These are phyloP conservation scores for Ogataea salicorniae DNA, from an alignment of 805 yeast genomes.

Conservation along the genomic window DNA sequence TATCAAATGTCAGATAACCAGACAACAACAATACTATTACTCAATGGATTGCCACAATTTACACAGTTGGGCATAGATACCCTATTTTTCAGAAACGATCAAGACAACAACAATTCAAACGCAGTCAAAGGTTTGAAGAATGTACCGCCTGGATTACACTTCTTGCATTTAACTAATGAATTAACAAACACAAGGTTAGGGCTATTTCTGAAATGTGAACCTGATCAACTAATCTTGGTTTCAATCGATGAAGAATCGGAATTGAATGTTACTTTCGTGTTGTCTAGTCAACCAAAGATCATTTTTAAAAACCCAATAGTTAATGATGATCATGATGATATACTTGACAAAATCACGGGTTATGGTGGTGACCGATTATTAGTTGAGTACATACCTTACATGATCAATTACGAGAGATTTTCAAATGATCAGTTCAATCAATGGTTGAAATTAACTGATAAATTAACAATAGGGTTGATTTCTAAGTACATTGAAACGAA, in stretches of 20 bases:
- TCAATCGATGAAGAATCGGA: constrained; percentile 28
- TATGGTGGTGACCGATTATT: not conserved
- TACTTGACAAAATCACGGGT: not conserved
- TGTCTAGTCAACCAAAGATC: not conserved
- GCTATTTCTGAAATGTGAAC: constrained; percentile 27
- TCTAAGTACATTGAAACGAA: constrained; percentile 5
- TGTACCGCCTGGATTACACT: constrained; percentile 47
- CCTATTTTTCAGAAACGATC: constrained; percentile 12
- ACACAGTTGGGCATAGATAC: constrained; percentile 22
- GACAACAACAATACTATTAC: not conserved
- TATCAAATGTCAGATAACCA: not conserved
- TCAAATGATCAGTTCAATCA: constrained; percentile 5
- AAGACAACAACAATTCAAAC: constrained; percentile 1
- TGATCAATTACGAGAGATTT: not conserved
- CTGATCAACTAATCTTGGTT: constrained; percentile 13
- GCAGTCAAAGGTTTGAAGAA: constrained; percentile 43
- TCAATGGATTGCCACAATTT: constrained; percentile 8
- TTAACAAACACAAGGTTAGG: constrained; percentile 38
- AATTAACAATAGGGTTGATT: not conserved
- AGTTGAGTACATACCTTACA: not conserved
- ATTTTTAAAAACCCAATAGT: constrained; percentile 2
- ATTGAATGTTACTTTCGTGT: not conserved
- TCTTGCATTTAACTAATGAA: constrained; percentile 45
- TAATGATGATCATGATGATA: not conserved
- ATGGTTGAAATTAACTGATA: constrained; percentile 9